Base-by-base conservation (phyloP, 495 filamentous ascomycete species). In the Letharia columbiana region DNA sequence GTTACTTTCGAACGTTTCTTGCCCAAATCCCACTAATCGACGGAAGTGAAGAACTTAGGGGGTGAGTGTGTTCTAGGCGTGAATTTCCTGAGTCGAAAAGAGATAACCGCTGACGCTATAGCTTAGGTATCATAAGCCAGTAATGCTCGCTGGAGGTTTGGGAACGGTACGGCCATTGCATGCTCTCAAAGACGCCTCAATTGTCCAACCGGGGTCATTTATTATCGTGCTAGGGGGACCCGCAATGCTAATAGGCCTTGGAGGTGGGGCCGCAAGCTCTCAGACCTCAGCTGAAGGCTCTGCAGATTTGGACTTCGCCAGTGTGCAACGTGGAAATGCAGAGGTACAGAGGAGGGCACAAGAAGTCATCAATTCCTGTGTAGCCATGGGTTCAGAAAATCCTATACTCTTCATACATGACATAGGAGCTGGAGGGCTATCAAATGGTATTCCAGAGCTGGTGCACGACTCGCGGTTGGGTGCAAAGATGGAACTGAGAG, bases 381-480 rank as follows among this genome's bases (percentile, higher is more conserved):
- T 87, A 39, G 86, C 92, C 2, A 81, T 96, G 74, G 92, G 92
- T 15, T 79, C 85, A 3, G 77, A 88, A 56, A 96, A 89, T 72
- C 94, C 94, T 0, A 98, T 98, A 64, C 86, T 88, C 64, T 92
- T 96, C 77, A 97, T 98, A 72, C 94, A 98, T 73, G 94, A 98
- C 71, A 93, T 98, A 59, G 94, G 94, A 63, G 95, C 94, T 42
- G 94, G 94, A 71, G 94, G 94, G 59, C 77, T 98, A 41, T 96
- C 91, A 1, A 98, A 98, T 74, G 95, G 92, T 33, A 80, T 98
- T 31, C 90, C 91, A 6, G 94, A 97, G 73, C 79, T 98, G 28
- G 92, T 96, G 42, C 89, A 94, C 67, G 94, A 98, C 73, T 90
- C 92, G 39, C 89, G 90, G 0, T 84, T 90, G 62, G 94, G 94